phyloP scores from a whole-genome alignment of 306 rosid species.

The Cicer bijugum region DNA sequence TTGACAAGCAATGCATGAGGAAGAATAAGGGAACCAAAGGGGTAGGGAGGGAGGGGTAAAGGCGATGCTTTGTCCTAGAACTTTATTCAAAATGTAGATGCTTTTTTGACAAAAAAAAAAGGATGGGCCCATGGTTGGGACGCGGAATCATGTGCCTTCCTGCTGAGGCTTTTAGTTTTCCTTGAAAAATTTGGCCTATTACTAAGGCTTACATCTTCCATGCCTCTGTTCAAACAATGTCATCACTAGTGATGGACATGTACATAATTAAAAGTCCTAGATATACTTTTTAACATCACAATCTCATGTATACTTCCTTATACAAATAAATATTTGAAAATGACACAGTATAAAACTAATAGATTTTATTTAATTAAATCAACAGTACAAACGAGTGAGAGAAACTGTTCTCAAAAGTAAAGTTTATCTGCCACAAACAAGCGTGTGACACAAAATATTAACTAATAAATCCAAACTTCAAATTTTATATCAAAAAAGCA shows the following conservation, averaged over 20 bases:
- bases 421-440: slow-evolving; percentile 17
- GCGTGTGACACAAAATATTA: background rate
- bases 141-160: slow-evolving; percentile 70
- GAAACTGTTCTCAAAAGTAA: background rate
- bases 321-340: background rate
- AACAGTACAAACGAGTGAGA: slow-evolving; percentile 19
- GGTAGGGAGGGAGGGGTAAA: slow-evolving; percentile 47
- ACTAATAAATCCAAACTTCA: slow-evolving; percentile 29
- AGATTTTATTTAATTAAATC: background rate
- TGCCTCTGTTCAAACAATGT: slow-evolving; percentile 21
- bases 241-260: slow-evolving; percentile 11
- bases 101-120: slow-evolving; percentile 65
- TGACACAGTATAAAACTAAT: background rate
- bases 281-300: slow-evolving; percentile 17
- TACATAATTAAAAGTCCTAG: background rate
- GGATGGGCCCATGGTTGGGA: slow-evolving; percentile 49
- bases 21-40: slow-evolving; percentile 50
- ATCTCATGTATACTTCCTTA: slow-evolving; percentile 9
- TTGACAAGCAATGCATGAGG: slow-evolving; percentile 48
- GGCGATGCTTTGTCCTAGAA: slow-evolving; percentile 60
- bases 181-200: slow-evolving; percentile 20
- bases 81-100: slow-evolving; percentile 68
- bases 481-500: slow-evolving; percentile 22
- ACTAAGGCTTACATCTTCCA: slow-evolving; percentile 26
- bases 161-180: slow-evolving; percentile 42